Evolutionary conservation across 1,284 basidiomycete species (phyloP), one percentile per base, ranked within the genome.

Genomic region (Malassezia globosa): DNA sequence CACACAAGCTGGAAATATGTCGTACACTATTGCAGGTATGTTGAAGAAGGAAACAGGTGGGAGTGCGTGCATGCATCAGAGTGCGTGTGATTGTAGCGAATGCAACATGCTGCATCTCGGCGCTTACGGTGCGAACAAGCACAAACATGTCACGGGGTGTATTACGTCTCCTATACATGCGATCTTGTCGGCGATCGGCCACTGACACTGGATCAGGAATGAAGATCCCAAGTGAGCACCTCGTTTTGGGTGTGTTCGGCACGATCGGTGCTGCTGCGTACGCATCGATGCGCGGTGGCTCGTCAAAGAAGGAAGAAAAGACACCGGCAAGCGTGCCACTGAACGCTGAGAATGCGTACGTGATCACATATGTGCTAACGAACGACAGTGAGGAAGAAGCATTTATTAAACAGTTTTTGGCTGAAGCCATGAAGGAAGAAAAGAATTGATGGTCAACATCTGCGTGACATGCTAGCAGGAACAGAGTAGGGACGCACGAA

Each of bases 341-440:
- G 16, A 33, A 36, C 22, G 38, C 43, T 25, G 16, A 11, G 11
- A 37, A 19, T 26, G 21, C 27, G 39, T 33, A 26, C 10, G 21
- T 43, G 18, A 27, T 7, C 8, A 19, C 22, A n/a, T 23, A 22
- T 39, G 22, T 41, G 14, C 35, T 29, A 6, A 33, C 21, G 14
- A 37, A 11, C 22, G 14, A 44, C 46, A 68, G 65, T 18, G 65
- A 68, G 39, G 65, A 68, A 52, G 65, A 66, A 55, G 60, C 64
- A 13, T 68, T 68, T 59, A 64, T 68, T 56, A 68, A 66, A 62
- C 62, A 68, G 44, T 68, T 68, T 58, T 52, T 68, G 6, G 64
- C 61, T 24, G 65, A 68, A 40, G 63, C 61, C 16, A 57, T 63
- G 51, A 35, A 46, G 37, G 58, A 46, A 16, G 29, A 31, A 11